Base-by-base conservation (phyloP, 192 early-diverging fungal species). In the Coemansia sp. region DNA sequence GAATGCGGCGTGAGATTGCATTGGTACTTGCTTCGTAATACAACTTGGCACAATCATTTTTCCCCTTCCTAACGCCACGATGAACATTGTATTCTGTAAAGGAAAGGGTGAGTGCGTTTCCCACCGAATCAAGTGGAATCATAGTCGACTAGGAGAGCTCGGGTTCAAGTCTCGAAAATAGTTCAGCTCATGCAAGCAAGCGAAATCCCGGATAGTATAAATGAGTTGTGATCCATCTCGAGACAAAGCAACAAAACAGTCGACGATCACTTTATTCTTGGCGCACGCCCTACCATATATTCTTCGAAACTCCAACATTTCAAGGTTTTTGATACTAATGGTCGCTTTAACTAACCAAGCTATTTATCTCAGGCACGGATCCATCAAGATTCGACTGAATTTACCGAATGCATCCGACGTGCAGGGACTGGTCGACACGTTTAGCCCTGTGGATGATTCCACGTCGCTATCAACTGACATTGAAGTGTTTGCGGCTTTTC, bases 401-500 rank as follows among this genome's bases (percentile, higher is more conserved):
- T 25, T 52, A 13, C 23, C 49, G 10, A 9, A 1, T 25, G 23
- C 0, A 9, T 29, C 15, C 1, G 23, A 25, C 10, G 23, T 52
- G 23, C 49, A 52, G 23, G 49, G 25, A 5, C 3, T 52, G 2
- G 49, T 25, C 49, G 25, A 29, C 2, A 52, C 23, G 2, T 52
- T 52, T 20, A 52, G 9, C 22, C 49, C 49, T 6, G 9, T 4
- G 5, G 19, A 20, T 17, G 19, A 8, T 17, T 15, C 20, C 25
- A 9, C 9, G 6, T 20, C 9, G 20, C 49, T 38, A 4, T 3
- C 22, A 0, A 66, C 40, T 45, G 42, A 55, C 5, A 66, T 66
- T 40, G 63, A 66, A 43, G 41, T 65, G 1, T 65, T 56, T 32
- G 61, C 63, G 0, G 19, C 41, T 0, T 72, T 72, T 42, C 43